Evolutionary conservation across 495 filamentous ascomycete genomes (phyloP).

Genomic region (Aspergillus sclerotioniger): DNA sequence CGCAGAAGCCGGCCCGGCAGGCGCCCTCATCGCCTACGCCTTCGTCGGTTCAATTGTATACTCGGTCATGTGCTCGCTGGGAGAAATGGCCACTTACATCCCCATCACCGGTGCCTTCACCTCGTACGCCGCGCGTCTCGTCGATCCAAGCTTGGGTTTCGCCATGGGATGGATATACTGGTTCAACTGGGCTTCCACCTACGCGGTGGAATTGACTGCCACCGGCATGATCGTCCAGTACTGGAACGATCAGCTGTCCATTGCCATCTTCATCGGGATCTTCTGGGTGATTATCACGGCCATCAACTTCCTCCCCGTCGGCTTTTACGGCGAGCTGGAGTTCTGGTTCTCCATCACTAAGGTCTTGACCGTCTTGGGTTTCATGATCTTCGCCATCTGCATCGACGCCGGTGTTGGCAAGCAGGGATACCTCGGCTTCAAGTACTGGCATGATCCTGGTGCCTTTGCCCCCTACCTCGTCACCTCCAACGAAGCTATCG

Average conservation of each 20-base stretch:
- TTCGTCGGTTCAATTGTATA: conserved; percentile 63
- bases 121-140: conserved; percentile 57
- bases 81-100: conserved; percentile 56
- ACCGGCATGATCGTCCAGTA: conserved; percentile 39
- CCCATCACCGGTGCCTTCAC: conserved; percentile 55
- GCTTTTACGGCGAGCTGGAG: conserved; percentile 55
- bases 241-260: conserved; percentile 38
- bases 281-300: conserved; percentile 63
- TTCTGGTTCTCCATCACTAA: conserved; percentile 63
- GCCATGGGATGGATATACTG: conserved; percentile 58
- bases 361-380: conserved; percentile 56
- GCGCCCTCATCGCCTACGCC: conserved; percentile 62
- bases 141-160: conserved; percentile 53
- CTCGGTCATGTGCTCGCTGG: conserved; percentile 57
- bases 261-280: conserved; percentile 63
- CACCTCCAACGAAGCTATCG: conserved; percentile 53
- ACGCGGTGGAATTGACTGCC: conserved; percentile 2
- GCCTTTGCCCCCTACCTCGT: conserved; percentile 60
- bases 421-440: conserved; percentile 53
- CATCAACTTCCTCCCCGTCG: conserved; percentile 58
- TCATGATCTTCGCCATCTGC: conserved; percentile 62
- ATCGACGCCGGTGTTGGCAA: conserved; percentile 59
- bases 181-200: conserved; percentile 48
- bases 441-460: conserved; percentile 63
- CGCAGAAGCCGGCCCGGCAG: conserved; percentile 58